phyloP scores from a whole-genome alignment of 768 basidiomycete genomes.

The Lentinula lateritia region DNA sequence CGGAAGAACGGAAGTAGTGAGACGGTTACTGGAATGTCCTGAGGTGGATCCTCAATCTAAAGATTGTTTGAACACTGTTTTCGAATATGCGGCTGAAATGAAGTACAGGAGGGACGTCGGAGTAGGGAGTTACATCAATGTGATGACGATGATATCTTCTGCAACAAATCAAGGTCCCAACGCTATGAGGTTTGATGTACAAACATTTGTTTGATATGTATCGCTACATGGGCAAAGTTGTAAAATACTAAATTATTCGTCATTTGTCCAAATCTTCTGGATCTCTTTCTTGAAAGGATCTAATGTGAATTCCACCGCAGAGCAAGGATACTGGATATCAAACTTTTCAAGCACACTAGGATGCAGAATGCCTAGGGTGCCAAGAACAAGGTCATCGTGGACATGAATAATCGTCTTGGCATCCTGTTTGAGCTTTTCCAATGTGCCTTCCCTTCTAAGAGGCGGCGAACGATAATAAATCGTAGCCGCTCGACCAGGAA shows the following conservation, averaged over 20 bases:
- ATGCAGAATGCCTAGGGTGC: conserved; percentile 90
- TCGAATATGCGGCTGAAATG: neutral
- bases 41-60: neutral
- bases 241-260: conserved; percentile 26
- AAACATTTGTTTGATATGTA: conserved; percentile 10
- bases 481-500: conserved; percentile 90
- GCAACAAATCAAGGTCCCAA: neutral
- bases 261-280: conserved; percentile 52
- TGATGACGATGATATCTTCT: neutral
- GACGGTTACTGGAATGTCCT: neutral
- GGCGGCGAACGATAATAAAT: conserved; percentile 76
- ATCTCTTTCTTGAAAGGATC: conserved; percentile 88
- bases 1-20: neutral
- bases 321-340: conserved; percentile 93
- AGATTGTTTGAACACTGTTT: neutral
- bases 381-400: conserved; percentile 65
- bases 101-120: neutral
- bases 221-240: conserved; percentile 5
- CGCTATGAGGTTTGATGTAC: neutral
- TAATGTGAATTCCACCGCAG: conserved; percentile 87
- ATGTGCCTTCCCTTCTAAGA: conserved; percentile 19
- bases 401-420: conserved; percentile 39
- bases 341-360: conserved; percentile 89
- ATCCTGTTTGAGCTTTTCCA: conserved; percentile 33
- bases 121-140: neutral